Evolutionary conservation across 352 stramenopile species (phyloP).

Genomic region (Phytophthora fragariaefolia): DNA sequence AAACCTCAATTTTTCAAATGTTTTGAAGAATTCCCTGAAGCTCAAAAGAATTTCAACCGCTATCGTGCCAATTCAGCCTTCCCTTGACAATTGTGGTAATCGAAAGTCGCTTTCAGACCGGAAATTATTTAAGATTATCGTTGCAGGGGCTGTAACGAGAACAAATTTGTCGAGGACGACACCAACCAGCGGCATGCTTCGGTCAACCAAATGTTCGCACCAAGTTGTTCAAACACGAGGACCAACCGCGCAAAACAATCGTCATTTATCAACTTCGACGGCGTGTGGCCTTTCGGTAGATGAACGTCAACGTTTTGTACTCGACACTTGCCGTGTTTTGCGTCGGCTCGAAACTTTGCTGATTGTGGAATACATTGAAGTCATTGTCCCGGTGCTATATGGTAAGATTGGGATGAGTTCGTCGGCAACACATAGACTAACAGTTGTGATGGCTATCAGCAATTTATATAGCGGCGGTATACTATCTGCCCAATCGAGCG

Average conservation of each 20-base stretch:
- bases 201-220: slow-evolving; percentile 8
- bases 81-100: not conserved
- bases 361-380: slow-evolving; percentile 45
- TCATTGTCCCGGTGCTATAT: slow-evolving; percentile 44
- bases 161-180: slow-evolving; percentile 1
- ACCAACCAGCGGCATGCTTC: slow-evolving; percentile 13
- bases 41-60: not conserved
- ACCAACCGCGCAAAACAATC: not conserved
- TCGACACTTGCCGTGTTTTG: slow-evolving; percentile 39
- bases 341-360: slow-evolving; percentile 42
- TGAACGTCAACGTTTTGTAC: slow-evolving; percentile 28
- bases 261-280: not conserved
- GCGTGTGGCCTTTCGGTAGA: slow-evolving; percentile 14
- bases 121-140: not conserved
- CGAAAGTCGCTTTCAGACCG: not conserved
- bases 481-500: slow-evolving; percentile 37
- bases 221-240: too few relatives aligned
- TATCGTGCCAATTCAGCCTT: not conserved
- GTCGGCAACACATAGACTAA: not conserved
- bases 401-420: slow-evolving; percentile 24
- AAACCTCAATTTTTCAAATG: too few relatives aligned
- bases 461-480: slow-evolving; percentile 41
- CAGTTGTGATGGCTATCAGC: not conserved
- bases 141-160: not conserved
- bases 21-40: too few relatives aligned